Percentiles rank a stretch among this genome's conserved stretches.
phyloP scores from a whole-genome alignment of 1,284 basidiomycete genomes.

The Puccinia coronata region DNA sequence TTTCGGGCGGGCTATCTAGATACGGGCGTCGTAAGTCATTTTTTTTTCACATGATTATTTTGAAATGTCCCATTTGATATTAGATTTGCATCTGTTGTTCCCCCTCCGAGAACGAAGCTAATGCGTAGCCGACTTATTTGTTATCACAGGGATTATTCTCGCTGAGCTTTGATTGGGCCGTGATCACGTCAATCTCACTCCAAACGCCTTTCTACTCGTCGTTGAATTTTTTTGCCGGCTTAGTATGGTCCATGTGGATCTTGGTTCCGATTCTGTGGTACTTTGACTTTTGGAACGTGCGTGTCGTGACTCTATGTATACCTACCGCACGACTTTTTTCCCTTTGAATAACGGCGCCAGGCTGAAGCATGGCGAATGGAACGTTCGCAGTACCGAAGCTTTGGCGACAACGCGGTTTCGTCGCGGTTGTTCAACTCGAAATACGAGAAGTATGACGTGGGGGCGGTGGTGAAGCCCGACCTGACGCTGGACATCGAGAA shows the following conservation, averaged over 20 bases:
- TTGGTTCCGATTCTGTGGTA: constrained; percentile 49
- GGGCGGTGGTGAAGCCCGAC: constrained; percentile 38
- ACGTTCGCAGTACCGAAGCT: constrained; percentile 41
- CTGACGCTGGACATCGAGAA: constrained; percentile 46
- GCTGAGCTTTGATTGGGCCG: not conserved
- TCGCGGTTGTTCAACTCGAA: constrained; percentile 30
- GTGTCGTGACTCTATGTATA: constrained; percentile 53
- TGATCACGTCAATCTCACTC: constrained; percentile 20
- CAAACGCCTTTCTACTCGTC: constrained; percentile 44
- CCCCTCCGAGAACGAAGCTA: not conserved
- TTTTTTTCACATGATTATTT: not conserved
- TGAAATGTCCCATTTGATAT: not conserved
- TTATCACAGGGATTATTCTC: constrained; percentile 53
- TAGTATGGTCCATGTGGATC: constrained; percentile 44
- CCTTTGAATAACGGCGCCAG: no score
- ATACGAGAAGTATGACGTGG: constrained; percentile 43
- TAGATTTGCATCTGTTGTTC: not conserved
- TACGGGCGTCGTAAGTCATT: constrained; percentile 15
- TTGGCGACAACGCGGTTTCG: constrained; percentile 47
- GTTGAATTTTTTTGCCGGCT: constrained; percentile 35
- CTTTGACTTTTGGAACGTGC: constrained; percentile 40
- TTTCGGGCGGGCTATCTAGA: constrained; percentile 14
- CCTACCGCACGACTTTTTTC: no score
- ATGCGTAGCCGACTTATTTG: constrained; percentile 9
- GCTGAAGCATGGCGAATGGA: no score